phyloP scores from a whole-genome alignment of 108 stramenopile genomes.

The Skeletonema menzelii region DNA sequence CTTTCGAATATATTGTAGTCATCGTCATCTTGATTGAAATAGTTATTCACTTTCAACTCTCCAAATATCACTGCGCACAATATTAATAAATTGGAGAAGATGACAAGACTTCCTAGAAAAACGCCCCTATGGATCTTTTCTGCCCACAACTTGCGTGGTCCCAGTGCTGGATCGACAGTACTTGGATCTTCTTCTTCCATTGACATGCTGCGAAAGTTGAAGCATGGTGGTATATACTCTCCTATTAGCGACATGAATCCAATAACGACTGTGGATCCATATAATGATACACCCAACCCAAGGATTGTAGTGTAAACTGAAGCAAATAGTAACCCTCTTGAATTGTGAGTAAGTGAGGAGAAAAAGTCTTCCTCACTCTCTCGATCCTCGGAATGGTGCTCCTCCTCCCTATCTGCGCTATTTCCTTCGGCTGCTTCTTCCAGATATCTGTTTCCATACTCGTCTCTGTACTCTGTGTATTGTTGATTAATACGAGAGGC shows the following conservation, averaged over 20 bases:
- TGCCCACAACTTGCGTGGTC: constrained; percentile 42
- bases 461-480: constrained; percentile 48
- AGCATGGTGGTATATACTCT: constrained; percentile 83
- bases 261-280: constrained; percentile 77
- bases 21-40: constrained; percentile 46
- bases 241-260: constrained; percentile 82
- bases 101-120: constrained; percentile 75
- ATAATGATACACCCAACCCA: constrained; percentile 62
- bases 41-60: constrained; percentile 75
- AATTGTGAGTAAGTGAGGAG: constrained; percentile 48
- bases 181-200: constrained; percentile 29
- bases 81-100: constrained; percentile 81
- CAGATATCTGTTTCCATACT: constrained; percentile 9
- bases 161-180: constrained; percentile 23
- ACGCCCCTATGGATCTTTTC: constrained; percentile 60
- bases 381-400: constrained; percentile 33
- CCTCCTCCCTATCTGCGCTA: constrained; percentile 43
- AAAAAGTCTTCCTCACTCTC: constrained; percentile 53
- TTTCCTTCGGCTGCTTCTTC: constrained; percentile 26
- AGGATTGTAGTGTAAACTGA: constrained; percentile 70
- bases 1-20: constrained; percentile 31
- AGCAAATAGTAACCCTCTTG: constrained; percentile 69
- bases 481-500: constrained; percentile 63
- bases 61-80: constrained; percentile 84
- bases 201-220: constrained; percentile 54